Conservation (phyloP, 768 basidiomycete genomes). For the button mushroom (Agaricus bisporus) region DNA sequence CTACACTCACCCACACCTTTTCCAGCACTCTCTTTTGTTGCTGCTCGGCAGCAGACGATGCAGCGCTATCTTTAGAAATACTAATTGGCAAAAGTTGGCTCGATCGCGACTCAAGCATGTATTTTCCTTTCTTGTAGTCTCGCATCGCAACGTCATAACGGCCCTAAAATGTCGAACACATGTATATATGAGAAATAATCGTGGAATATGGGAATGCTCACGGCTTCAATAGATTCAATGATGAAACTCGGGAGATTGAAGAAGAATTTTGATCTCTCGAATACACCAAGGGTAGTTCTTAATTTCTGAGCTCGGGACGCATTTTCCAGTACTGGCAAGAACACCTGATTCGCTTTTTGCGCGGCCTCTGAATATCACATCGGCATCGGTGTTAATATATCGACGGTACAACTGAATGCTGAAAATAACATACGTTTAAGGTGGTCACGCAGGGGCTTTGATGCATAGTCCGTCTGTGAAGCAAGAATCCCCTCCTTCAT, state of each 20-base stretch:
- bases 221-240: constrained; percentile 83
- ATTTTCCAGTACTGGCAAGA: constrained; percentile 93
- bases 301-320: constrained; percentile 91
- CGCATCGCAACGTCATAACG: constrained; percentile 91
- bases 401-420: background rate
- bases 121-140: constrained; percentile 96
- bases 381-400: constrained; percentile 6
- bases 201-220: constrained; percentile 30
- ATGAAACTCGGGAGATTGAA: constrained; percentile 95
- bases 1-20: constrained; percentile 93
- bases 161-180: constrained; percentile 45
- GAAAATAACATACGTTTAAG: constrained; percentile 61
- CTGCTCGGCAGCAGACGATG: constrained; percentile 44
- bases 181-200: background rate
- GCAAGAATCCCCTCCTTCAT: constrained; percentile 89
- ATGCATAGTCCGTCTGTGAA: constrained; percentile 73
- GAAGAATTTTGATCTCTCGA: constrained; percentile 96
- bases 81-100: constrained; percentile 75
- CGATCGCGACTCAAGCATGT: constrained; percentile 83
- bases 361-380: constrained; percentile 59
- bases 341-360: constrained; percentile 91
- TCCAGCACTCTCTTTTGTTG: constrained; percentile 92
- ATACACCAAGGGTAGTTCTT: constrained; percentile 88
- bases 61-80: constrained; percentile 49
- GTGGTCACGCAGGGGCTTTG: constrained; percentile 74